Percentiles rank a stretch among this genome's conserved stretches.
Conservation (phyloP, 441 rosid genomes). For the Corymbia calophylla region DNA sequence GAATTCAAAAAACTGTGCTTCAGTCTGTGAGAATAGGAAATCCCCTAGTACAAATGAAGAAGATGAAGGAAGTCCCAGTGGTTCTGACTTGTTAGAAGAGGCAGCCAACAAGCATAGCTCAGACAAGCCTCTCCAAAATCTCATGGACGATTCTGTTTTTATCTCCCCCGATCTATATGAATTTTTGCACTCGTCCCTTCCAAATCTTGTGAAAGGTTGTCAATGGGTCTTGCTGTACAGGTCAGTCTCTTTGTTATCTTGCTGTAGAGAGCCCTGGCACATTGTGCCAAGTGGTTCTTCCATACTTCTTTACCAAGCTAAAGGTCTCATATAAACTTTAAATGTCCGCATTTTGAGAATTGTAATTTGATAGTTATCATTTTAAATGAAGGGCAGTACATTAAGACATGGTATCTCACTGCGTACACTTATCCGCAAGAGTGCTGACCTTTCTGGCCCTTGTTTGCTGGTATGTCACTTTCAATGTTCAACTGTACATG, state of each 20-base stretch:
- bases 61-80: conserved; percentile 28
- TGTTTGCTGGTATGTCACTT: conserved; percentile 59
- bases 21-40: conserved; percentile 9
- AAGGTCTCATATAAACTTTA: not conserved
- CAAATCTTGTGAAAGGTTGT: conserved; percentile 84
- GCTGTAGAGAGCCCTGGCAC: not conserved
- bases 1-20: conserved; percentile 6
- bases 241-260: conserved; percentile 28
- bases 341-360: not conserved
- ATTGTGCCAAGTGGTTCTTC: not conserved
- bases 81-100: conserved; percentile 38
- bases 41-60: not conserved
- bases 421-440: conserved; percentile 83
- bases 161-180: conserved; percentile 61
- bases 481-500: not conserved
- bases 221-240: conserved; percentile 85
- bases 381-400: conserved; percentile 96
- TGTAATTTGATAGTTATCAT: conserved; percentile 25
- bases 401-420: conserved; percentile 93
- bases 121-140: conserved; percentile 28
- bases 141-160: conserved; percentile 55
- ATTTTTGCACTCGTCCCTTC: conserved; percentile 71
- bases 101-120: conserved; percentile 31
- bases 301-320: not conserved
- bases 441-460: conserved; percentile 76